These are phyloP conservation scores for Blepharisma stoltei DNA, from an alignment of 73 alveolate species.

Conservation along the genomic window DNA sequence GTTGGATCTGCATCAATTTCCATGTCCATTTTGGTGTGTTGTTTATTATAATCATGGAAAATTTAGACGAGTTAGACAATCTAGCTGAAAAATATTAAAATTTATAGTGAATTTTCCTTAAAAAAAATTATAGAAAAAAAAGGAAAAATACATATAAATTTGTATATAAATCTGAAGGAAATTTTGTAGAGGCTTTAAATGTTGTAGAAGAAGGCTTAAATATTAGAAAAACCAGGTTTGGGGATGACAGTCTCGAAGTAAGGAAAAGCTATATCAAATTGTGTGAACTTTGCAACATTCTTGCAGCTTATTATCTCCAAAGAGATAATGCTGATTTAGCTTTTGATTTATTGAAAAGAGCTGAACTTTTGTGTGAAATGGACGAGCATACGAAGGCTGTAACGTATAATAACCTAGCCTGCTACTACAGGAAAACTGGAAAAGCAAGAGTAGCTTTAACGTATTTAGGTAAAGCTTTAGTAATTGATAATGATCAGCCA, in stretches of 20 bases:
- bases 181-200: conserved; percentile 57
- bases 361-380: conserved; percentile 65
- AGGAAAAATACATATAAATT: too few relatives aligned
- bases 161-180: conserved; percentile 44
- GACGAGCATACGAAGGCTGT: conserved; percentile 66
- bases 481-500: conserved; percentile 57
- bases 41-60: too few relatives aligned
- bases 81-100: too few relatives aligned
- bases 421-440: conserved; percentile 72
- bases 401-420: conserved; percentile 81
- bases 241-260: conserved; percentile 71
- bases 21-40: too few relatives aligned
- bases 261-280: conserved; percentile 54
- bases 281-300: conserved; percentile 78
- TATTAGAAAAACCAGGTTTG: conserved; percentile 57
- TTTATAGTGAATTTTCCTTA: too few relatives aligned
- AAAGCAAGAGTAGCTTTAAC: conserved; percentile 68
- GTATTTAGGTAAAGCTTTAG: conserved; percentile 73
- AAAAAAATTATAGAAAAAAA: too few relatives aligned
- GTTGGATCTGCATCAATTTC: too few relatives aligned
- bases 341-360: conserved; percentile 74
- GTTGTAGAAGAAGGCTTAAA: conserved; percentile 63
- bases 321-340: conserved; percentile 79
- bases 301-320: conserved; percentile 72
- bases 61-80: too few relatives aligned